A percentile compares a stretch with the other conserved stretches of the same genome.
phyloP scores from a whole-genome alignment of 768 basidiomycete species.

The Steccherinum ochraceum region DNA sequence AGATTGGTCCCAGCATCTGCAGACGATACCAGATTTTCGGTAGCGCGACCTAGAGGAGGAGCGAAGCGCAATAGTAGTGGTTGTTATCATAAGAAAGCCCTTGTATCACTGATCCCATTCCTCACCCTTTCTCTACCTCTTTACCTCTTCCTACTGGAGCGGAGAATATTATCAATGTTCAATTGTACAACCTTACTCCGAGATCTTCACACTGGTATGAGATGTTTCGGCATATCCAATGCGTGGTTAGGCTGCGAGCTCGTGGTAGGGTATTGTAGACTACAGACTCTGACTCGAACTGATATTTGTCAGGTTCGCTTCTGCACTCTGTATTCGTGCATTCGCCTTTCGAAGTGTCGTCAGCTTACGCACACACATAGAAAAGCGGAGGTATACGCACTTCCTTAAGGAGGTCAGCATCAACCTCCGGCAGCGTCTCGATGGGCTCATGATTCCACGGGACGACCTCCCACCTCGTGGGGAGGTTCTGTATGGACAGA shows the following conservation, averaged over 20 bases:
- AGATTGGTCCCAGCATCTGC: slow-evolving; percentile 88
- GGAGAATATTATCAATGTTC: background rate
- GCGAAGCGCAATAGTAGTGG: background rate
- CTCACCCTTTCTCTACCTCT: no score
- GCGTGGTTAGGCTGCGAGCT: no score
- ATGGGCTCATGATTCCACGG: slow-evolving; percentile 47
- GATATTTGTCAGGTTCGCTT: background rate
- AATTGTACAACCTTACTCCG: no score
- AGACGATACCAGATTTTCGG: slow-evolving; percentile 92
- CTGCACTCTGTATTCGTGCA: background rate
- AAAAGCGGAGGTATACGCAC: slow-evolving; percentile 25
- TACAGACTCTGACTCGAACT: background rate
- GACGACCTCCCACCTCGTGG: slow-evolving; percentile 65
- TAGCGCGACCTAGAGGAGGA: slow-evolving; percentile 56
- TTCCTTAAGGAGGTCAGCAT: slow-evolving; percentile 50
- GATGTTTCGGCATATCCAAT: no score
- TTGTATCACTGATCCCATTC: no score
- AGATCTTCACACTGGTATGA: no score
- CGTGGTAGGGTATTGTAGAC: background rate
- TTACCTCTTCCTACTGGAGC: slow-evolving; percentile 4
- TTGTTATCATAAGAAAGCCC: background rate
- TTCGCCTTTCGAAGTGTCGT: background rate
- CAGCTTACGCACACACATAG: no score
- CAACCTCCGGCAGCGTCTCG: slow-evolving; percentile 60
- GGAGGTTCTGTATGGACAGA: slow-evolving; percentile 65